Percentiles rank a stretch among this genome's conserved stretches.
These are phyloP conservation scores for Helianthus annuus DNA, from an alignment of 129 eudicot species.

Conservation along the genomic window HanXRQr2.0-SUNRISE NC_035438.2:144735281-144735780, in stretches of 20 bases:
- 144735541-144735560: conserved; percentile 18
- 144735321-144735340: conserved; percentile 40
- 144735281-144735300: background rate
- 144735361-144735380: conserved; percentile 34
- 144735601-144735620: conserved; percentile 59
- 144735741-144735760: too few relatives aligned
- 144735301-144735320: conserved; percentile 40
- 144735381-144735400: conserved; percentile 34
- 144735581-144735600: conserved; percentile 30
- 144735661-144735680: background rate
- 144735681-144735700: background rate
- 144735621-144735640: conserved; percentile 61
- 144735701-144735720: too few relatives aligned
- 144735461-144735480: conserved; percentile 33
- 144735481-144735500: conserved; percentile 31
- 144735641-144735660: conserved; percentile 57
- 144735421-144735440: conserved; percentile 17
- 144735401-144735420: conserved; percentile 2
- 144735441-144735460: conserved; percentile 17
- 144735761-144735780: background rate
- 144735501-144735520: conserved; percentile 28
- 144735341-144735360: conserved; percentile 40
- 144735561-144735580: conserved; percentile 21
- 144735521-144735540: conserved; percentile 4
- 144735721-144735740: background rate